A percentile compares a stretch with the other conserved stretches of the same genome.
Conservation (phyloP, 1,284 basidiomycete genomes). For the Thecaphora thlaspeos region DNA sequence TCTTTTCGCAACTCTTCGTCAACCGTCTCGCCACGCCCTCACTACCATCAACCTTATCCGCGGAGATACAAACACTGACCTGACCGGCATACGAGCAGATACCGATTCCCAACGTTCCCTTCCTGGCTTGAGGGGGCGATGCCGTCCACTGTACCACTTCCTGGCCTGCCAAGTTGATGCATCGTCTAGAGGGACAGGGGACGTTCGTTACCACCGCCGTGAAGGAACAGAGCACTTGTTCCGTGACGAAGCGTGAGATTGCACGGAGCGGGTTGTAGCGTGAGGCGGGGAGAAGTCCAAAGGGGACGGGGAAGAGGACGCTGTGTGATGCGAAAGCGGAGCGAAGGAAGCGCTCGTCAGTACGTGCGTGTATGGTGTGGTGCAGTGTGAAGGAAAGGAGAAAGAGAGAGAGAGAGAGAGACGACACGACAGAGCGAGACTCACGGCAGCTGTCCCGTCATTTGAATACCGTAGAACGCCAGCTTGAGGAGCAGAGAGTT, state of each 20-base stretch:
- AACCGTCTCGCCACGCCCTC: constrained; percentile 41
- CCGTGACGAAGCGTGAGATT: constrained; percentile 12
- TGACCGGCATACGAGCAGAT: constrained; percentile 50
- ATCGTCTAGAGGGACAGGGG: constrained; percentile 43
- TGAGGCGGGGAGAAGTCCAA: constrained; percentile 17
- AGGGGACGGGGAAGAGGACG: constrained; percentile 20
- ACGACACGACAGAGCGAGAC: neutral
- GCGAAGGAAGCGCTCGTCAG: too few relatives aligned
- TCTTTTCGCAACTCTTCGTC: constrained; percentile 32
- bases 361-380: too few relatives aligned
- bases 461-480: constrained; percentile 34
- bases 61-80: constrained; percentile 45
- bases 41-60: constrained; percentile 39
- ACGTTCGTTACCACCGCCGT: constrained; percentile 54
- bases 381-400: too few relatives aligned
- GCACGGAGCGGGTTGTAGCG: constrained; percentile 11
- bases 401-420: too few relatives aligned
- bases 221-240: constrained; percentile 24
- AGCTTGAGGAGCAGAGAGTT: constrained; percentile 40
- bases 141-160: constrained; percentile 41
- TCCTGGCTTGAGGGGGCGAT: constrained; percentile 49
- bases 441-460: constrained; percentile 40
- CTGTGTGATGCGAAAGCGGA: too few relatives aligned
- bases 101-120: constrained; percentile 49
- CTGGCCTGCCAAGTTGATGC: constrained; percentile 34